Evolutionary conservation across 148 eudicot species (phyloP).

Genomic region (Silene latifolia): DNA sequence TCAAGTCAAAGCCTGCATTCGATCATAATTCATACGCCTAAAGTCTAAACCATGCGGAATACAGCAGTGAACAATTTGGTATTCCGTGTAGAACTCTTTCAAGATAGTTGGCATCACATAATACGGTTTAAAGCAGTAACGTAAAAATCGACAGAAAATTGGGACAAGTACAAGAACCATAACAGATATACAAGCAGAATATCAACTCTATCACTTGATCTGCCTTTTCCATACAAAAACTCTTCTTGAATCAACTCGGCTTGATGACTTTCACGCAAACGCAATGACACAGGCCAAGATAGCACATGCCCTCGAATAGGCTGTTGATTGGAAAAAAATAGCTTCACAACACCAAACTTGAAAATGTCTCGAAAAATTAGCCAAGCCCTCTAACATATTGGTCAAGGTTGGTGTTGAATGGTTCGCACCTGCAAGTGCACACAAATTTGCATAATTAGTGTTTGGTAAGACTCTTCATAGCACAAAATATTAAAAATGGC

Average conservation of each 20-base stretch:
- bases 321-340: too few species aligned
- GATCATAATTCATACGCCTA: too few species aligned
- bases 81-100: not conserved
- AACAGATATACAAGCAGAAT: conserved; percentile 5
- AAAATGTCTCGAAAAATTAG: conserved; percentile 17
- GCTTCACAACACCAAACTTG: not conserved
- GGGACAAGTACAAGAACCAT: not conserved
- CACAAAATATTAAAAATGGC: too few species aligned
- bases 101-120: too few species aligned
- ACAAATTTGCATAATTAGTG: conserved; percentile 6
- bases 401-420: conserved; percentile 78
- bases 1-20: too few species aligned
- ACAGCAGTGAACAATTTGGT: too few species aligned
- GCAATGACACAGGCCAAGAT: not conserved
- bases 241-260: too few species aligned
- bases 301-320: not conserved
- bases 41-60: too few species aligned
- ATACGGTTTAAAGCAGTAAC: not conserved
- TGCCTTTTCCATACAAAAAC: not conserved
- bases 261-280: not conserved
- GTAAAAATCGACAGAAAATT: not conserved
- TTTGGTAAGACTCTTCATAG: too few species aligned
- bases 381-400: conserved; percentile 95
- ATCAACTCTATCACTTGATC: not conserved
- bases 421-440: conserved; percentile 49